Percentiles rank a stretch among this genome's conserved stretches.
Conservation (phyloP, 208 protist species). For the Wallacemonas collosoma region DNA sequence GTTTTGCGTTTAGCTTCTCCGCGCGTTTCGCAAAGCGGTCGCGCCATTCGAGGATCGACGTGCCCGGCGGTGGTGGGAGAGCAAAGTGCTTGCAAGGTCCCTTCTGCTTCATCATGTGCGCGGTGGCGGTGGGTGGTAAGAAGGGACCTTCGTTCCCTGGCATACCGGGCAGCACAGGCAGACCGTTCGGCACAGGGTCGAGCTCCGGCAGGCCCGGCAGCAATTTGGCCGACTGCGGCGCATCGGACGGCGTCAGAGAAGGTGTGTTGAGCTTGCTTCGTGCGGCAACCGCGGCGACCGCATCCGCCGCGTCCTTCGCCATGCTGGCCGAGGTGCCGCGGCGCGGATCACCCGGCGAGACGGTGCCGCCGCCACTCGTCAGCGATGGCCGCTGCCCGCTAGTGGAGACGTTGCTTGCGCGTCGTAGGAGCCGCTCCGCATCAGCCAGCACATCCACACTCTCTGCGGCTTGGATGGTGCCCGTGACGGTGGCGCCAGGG, state of each 20-base stretch:
- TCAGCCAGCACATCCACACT: conserved; percentile 39
- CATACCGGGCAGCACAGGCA: conserved; percentile 52
- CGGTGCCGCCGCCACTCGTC: background rate
- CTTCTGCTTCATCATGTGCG: conserved; percentile 13
- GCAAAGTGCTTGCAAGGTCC: conserved; percentile 28
- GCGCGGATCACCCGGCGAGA: background rate
- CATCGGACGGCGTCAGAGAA: background rate
- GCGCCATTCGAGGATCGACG: conserved; percentile 40
- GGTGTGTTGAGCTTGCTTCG: background rate
- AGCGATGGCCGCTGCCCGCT: background rate
- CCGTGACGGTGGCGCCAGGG: conserved; percentile 34
- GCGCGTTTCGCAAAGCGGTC: conserved; percentile 27
- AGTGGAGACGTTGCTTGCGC: conserved; percentile 7
- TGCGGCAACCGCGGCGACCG: background rate
- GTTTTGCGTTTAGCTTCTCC: conserved; percentile 22
- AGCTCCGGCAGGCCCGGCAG: conserved; percentile 39
- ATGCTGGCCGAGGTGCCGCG: conserved; percentile 5
- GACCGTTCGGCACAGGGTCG: conserved; percentile 23
- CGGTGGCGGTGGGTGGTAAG: conserved; percentile 24
- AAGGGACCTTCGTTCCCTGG: conserved; percentile 52
- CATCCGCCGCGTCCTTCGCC: conserved; percentile 8
- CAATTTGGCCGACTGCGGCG: conserved; percentile 10
- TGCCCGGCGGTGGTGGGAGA: conserved; percentile 40
- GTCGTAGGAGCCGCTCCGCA: conserved; percentile 35
- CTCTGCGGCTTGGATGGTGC: conserved; percentile 31